Percentiles rank a stretch among this genome's conserved stretches.
These are phyloP conservation scores for Fusarium napiforme DNA, from an alignment of 2,329 filamentous ascomycete genomes.

Conservation along the genomic window DNA sequence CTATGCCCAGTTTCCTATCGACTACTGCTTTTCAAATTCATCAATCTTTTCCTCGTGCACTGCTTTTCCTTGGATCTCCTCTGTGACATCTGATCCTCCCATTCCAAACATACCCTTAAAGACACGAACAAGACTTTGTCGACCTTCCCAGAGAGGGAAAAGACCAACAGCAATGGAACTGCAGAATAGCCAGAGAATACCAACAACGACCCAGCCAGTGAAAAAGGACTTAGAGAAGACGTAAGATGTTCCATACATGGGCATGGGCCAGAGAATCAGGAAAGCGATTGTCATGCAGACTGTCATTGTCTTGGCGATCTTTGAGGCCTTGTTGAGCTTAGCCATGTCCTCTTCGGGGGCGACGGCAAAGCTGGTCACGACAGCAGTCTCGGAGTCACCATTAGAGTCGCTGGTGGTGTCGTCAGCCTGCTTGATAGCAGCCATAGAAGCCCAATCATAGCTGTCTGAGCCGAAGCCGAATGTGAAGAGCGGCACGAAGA, in stretches of 20 bases:
- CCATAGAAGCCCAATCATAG: constrained; percentile 90
- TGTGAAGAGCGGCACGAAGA: constrained; percentile 82
- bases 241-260: constrained; percentile 85
- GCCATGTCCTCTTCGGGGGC: constrained; percentile 54
- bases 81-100: neutral
- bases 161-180: constrained; percentile 79
- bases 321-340: constrained; percentile 65
- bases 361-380: constrained; percentile 16
- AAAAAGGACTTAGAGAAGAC: constrained; percentile 71
- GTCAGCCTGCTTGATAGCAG: constrained; percentile 79
- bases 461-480: constrained; percentile 68
- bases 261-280: constrained; percentile 90
- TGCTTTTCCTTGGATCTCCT: constrained; percentile 17
- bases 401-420: constrained; percentile 77
- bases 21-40: constrained; percentile 25
- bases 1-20: too few species aligned
- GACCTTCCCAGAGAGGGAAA: constrained; percentile 84
- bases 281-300: constrained; percentile 69
- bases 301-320: constrained; percentile 55
- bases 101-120: constrained; percentile 32
- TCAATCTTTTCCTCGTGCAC: constrained; percentile 21
- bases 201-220: constrained; percentile 77
- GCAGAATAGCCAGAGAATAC: constrained; percentile 78
- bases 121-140: constrained; percentile 49
- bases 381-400: constrained; percentile 47